Evolutionary conservation across 2,329 filamentous ascomycete species (phyloP), one percentile per base, ranked within the genome.

Genomic region (Penicillium paneum): DNA sequence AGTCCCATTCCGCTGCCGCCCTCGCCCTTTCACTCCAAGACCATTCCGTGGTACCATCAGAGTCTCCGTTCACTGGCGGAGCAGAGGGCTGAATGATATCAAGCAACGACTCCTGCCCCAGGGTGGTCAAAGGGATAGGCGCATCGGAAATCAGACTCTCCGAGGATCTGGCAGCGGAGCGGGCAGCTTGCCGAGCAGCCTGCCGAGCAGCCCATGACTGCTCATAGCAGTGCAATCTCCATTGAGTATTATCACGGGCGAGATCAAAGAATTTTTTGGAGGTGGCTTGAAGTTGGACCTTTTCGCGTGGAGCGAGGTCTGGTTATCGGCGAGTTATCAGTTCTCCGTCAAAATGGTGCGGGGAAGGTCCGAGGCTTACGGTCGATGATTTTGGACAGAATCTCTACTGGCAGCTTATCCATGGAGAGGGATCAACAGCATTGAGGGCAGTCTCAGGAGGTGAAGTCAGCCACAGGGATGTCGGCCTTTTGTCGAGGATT

Each of bases 151-250:
- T 78, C 15, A 82, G 79, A 54, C 79, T 80, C 24, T 89, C 61
- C 15, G 69, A 62, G 3, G 53, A 35, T 47, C 60, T 59, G 38
- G 55, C 56, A 10, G 54, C 54, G n/a, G 58, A 52, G 51, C 67
- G 63, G 26, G 60, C 54, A 50, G 63, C 55, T 19, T 65, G 80
- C n/a, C 78, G 75, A 31, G 83, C 80, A 64, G 87, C 82, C 69
- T 65, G 80, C n/a, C 78, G 75, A 31, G 83, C 80, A 64, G 87
- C 82, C 69, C 86, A 87, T 15, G 90, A 93, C 54, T 85, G 78
- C 34, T 86, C 79, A 69, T 94, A 90, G 70, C 88, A 92, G 67
- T 86, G 80, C 3, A 80, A 75, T 58, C 88, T 87, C 92, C 92
- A 97, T 34, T 93, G 77, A 36, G 79, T 81, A 64, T 88, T 83